Evolutionary conservation across 352 stramenopile species (phyloP).

Genomic region (Pythium phragmiticola): DNA sequence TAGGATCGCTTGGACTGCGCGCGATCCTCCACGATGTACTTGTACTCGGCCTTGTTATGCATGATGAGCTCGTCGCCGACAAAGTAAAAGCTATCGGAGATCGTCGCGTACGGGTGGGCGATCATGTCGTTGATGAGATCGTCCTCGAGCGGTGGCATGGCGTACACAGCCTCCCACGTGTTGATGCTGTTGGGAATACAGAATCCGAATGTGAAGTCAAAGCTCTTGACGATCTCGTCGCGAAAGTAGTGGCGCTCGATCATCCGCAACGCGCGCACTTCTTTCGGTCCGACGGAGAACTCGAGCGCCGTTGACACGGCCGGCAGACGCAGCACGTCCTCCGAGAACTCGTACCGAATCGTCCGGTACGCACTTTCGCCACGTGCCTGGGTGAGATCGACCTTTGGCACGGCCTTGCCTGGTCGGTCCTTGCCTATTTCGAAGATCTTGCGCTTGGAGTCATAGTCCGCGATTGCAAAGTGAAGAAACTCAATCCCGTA

Average conservation of each 20-base stretch:
- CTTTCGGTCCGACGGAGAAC: conserved; percentile 91
- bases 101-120: conserved; percentile 91
- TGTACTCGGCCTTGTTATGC: conserved; percentile 95
- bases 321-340: conserved; percentile 90
- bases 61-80: conserved; percentile 95
- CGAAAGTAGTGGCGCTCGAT: conserved; percentile 97
- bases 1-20: conserved; percentile 92
- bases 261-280: conserved; percentile 93
- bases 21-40: conserved; percentile 91
- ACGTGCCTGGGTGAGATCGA: conserved; percentile 80
- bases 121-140: conserved; percentile 95
- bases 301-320: conserved; percentile 90
- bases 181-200: conserved; percentile 95
- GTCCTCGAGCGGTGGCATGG: conserved; percentile 91
- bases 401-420: conserved; percentile 72
- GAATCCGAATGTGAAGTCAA: conserved; percentile 96
- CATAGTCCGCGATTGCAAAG: conserved; percentile 95
- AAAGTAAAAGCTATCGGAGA: conserved; percentile 97
- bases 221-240: conserved; percentile 94
- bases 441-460: conserved; percentile 94
- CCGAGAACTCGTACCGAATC: conserved; percentile 95
- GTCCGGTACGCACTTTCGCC: conserved; percentile 90
- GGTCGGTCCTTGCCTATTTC: conserved; percentile 84
- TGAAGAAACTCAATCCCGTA: conserved; percentile 95
- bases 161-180: conserved; percentile 95